A percentile compares a stretch with the other conserved stretches of the same genome.
Conservation (phyloP, 2,329 filamentous ascomycete genomes). For the Gnomoniopsis smithogilvyi region DNA sequence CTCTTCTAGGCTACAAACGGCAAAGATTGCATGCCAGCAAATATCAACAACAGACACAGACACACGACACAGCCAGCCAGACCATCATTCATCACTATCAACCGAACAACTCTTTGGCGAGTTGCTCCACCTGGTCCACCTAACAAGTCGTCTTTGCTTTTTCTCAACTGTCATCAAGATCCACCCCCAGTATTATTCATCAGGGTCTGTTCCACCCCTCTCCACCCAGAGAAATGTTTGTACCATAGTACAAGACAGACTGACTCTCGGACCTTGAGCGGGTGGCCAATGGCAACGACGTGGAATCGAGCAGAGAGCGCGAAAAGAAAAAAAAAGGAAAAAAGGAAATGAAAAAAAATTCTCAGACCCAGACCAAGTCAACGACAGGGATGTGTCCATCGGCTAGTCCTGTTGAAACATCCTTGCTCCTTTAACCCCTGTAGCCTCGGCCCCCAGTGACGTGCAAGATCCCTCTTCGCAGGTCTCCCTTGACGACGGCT, state of each 20-base stretch:
- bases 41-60: no score
- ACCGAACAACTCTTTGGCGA: no score
- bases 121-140: no score
- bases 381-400: background rate
- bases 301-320: background rate
- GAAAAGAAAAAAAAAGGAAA: background rate
- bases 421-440: background rate
- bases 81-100: no score
- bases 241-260: no score
- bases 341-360: constrained; percentile 3
- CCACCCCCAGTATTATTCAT: background rate
- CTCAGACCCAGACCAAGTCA: background rate
- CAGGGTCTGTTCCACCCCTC: background rate
- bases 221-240: background rate
- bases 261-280: no score
- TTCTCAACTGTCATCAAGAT: background rate
- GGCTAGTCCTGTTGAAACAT: constrained; percentile 2
- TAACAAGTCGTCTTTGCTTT: no score
- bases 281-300: background rate
- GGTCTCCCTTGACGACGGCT: background rate
- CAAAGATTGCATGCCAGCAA: background rate
- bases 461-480: background rate
- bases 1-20: background rate
- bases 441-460: background rate
- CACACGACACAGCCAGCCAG: background rate